phyloP scores from a whole-genome alignment of 768 basidiomycete species.

The Leccinum disarticulatum region DNA sequence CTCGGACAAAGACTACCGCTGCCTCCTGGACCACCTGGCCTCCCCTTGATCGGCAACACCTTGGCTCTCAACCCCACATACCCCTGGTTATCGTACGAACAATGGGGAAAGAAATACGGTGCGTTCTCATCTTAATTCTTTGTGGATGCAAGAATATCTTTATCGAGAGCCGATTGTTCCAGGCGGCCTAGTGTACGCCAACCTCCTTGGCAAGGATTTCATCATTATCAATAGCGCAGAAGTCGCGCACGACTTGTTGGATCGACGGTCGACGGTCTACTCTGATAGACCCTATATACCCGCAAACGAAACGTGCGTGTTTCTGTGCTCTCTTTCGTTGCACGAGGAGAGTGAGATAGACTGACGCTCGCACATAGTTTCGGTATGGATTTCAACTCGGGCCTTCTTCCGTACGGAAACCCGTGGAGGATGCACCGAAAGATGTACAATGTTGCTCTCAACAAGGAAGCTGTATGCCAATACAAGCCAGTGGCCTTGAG shows the following conservation, averaged over 20 bases:
- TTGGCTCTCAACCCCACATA: slow-evolving; percentile 19
- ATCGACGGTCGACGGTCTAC: slow-evolving; percentile 27
- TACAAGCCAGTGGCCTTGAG: slow-evolving; percentile 18
- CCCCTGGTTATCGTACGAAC: slow-evolving; percentile 35
- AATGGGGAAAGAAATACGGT: slow-evolving; percentile 37
- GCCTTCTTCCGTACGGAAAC: slow-evolving; percentile 30
- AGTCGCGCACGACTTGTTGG: slow-evolving; percentile 25
- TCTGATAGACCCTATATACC: slow-evolving; percentile 28
- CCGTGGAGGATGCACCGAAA: slow-evolving; percentile 33
- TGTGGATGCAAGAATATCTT: not conserved
- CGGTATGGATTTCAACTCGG: slow-evolving; percentile 32
- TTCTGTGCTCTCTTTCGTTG: not conserved
- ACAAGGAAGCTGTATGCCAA: slow-evolving; percentile 8
- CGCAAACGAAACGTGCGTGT: slow-evolving; percentile 20
- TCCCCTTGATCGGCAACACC: slow-evolving; percentile 34
- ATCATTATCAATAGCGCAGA: slow-evolving; percentile 25
- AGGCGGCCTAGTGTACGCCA: slow-evolving; percentile 28
- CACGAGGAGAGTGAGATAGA: not conserved
- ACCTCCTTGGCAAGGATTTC: slow-evolving; percentile 29
- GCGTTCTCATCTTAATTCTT: not conserved
- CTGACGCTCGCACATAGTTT: slow-evolving; percentile 18
- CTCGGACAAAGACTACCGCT: slow-evolving; percentile 22
- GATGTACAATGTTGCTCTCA: slow-evolving; percentile 22
- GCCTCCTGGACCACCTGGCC: too few relatives aligned
- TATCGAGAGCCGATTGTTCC: not conserved